Evolutionary conservation across 768 basidiomycete genomes (phyloP).

Genomic region (Macrolepiota albuminosa): DNA sequence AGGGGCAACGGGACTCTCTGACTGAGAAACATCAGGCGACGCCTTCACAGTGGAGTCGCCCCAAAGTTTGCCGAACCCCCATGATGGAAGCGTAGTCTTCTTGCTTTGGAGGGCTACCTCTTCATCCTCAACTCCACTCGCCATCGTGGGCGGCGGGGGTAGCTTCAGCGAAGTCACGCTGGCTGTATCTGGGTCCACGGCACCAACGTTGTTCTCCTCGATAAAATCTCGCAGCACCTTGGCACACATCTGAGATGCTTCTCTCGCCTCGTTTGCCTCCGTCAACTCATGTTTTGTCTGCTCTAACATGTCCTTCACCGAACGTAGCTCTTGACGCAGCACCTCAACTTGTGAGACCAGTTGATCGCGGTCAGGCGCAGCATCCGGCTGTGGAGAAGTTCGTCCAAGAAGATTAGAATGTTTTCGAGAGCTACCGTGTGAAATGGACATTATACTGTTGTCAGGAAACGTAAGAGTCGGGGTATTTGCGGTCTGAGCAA

Average conservation of each 20-base stretch:
- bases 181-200: conserved; percentile 12
- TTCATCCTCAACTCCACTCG: conserved; percentile 33
- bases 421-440: conserved; percentile 29
- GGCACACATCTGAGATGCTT: conserved; percentile 84
- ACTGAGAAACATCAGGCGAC: conserved; percentile 18
- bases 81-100: conserved; percentile 28
- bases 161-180: conserved; percentile 27
- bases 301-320: conserved; percentile 56
- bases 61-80: conserved; percentile 73
- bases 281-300: conserved; percentile 60
- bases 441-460: conserved; percentile 16
- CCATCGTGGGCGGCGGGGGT: conserved; percentile 37
- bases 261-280: conserved; percentile 78
- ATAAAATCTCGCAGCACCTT: conserved; percentile 81
- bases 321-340: conserved; percentile 54
- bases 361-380: conserved; percentile 15
- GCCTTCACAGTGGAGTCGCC: conserved; percentile 31
- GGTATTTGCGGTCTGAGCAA: conserved; percentile 29
- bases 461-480: conserved; percentile 32
- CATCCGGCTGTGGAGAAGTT: conserved; percentile 35
- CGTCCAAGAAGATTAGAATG: conserved; percentile 53
- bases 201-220: conserved; percentile 64
- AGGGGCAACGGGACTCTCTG: conserved; percentile 23
- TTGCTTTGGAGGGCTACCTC: conserved; percentile 29
- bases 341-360: conserved; percentile 45